Evolutionary conservation across 2,329 filamentous ascomycete genomes (phyloP).

Genomic region (Fusarium veterinarium): DNA sequence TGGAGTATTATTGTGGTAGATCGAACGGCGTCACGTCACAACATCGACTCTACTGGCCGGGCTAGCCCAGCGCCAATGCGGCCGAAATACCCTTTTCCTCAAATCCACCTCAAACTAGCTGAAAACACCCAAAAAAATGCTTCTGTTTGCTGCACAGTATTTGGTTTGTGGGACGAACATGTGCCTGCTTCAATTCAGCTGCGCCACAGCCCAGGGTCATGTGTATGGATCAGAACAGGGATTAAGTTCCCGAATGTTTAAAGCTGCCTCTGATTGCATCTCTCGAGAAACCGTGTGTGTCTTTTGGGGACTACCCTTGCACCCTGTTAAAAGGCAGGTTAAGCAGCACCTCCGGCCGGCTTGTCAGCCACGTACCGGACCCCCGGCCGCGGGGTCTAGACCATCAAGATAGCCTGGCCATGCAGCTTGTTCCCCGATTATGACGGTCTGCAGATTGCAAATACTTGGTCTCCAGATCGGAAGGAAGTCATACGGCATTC

Average conservation of each 20-base stretch:
- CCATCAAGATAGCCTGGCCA: slow-evolving; percentile 5
- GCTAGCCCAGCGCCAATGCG: background rate
- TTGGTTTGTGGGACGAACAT: background rate
- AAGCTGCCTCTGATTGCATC: slow-evolving; percentile 12
- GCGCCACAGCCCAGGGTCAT: slow-evolving; percentile 14
- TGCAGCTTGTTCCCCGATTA: slow-evolving; percentile 18
- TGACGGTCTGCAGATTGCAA: background rate
- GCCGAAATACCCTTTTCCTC: background rate
- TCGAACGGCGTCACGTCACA: slow-evolving; percentile 27
- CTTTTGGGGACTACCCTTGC: background rate
- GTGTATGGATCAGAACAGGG: slow-evolving; percentile 8
- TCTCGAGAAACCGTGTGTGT: background rate
- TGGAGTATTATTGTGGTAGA: slow-evolving; percentile 25
- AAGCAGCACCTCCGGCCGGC: background rate
- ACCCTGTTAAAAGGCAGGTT: background rate
- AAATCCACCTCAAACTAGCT: background rate
- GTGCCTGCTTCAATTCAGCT: background rate
- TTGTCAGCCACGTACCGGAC: slow-evolving; percentile 10
- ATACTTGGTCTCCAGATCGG: slow-evolving; percentile 22
- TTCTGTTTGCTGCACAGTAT: background rate
- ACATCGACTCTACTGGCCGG: slow-evolving; percentile 3
- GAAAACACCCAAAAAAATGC: background rate
- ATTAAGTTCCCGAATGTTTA: slow-evolving; percentile 22
- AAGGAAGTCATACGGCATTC: background rate
- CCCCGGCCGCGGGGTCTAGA: slow-evolving; percentile 33